phyloP scores from a whole-genome alignment of 805 yeast genomes.

The Wickerhamomyces ciferrii region DNA sequence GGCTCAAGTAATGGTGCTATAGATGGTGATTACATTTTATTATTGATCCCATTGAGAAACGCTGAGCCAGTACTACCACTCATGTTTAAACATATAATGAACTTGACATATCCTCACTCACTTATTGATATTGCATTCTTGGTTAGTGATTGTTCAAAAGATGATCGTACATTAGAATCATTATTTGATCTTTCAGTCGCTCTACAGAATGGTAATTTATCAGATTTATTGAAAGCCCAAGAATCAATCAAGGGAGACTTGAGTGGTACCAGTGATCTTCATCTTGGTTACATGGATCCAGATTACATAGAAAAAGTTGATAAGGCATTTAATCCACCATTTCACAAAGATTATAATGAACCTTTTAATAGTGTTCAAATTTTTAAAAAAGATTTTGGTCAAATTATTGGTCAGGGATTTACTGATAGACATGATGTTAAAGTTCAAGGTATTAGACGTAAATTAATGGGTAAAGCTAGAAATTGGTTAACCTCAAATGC shows the following conservation, averaged over 20 bases:
- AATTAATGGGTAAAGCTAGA: conserved; percentile 82
- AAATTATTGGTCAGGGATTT: conserved; percentile 79
- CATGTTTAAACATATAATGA: conserved; percentile 83
- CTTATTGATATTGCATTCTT: conserved; percentile 76
- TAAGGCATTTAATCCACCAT: conserved; percentile 60
- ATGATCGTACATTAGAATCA: conserved; percentile 60
- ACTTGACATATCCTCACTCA: conserved; percentile 77
- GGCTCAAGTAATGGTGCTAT: conserved; percentile 47
- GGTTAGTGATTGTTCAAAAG: conserved; percentile 72
- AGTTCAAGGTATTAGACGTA: conserved; percentile 80
- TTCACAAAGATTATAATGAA: conserved; percentile 52
- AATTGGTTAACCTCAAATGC: conserved; percentile 78
- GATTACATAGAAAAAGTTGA: conserved; percentile 52
- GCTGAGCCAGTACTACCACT: conserved; percentile 74
- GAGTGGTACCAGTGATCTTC: conserved; percentile 56
- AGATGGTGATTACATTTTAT: conserved; percentile 57
- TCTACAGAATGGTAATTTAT: conserved; percentile 66
- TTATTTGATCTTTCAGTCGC: conserved; percentile 60
- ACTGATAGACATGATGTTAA: conserved; percentile 80
- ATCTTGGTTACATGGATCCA: conserved; percentile 65
- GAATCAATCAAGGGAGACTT: conserved; percentile 33
- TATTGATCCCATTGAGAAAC: conserved; percentile 73
- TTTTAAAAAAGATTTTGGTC: conserved; percentile 79
- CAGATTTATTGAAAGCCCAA: conserved; percentile 35
- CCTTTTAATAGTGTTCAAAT: conserved; percentile 81